These are phyloP conservation scores for Monsonia emarginata DNA, from an alignment of 441 rosid genomes.

Conservation along the genomic window DNA sequence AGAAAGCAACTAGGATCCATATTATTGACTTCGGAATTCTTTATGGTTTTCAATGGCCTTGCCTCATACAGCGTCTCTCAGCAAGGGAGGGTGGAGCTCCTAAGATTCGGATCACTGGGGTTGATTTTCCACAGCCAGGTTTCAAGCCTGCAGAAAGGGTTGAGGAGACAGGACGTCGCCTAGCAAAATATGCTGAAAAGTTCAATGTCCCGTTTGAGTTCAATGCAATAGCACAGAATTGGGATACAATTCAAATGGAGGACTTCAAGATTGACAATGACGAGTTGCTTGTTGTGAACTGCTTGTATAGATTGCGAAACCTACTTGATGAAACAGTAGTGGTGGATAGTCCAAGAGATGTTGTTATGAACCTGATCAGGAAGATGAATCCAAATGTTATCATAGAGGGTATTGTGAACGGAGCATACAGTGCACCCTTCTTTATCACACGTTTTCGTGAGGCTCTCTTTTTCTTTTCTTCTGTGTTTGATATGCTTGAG, in stretches of 20 bases:
- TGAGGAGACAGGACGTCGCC: constrained; percentile 36
- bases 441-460: constrained; percentile 40
- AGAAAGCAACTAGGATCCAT: constrained; percentile 31
- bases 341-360: constrained; percentile 34
- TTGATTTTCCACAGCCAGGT: constrained; percentile 39
- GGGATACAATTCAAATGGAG: constrained; percentile 38
- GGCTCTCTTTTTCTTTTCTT: constrained; percentile 36
- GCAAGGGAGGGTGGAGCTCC: constrained; percentile 31
- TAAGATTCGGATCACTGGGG: constrained; percentile 33
- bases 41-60: constrained; percentile 46
- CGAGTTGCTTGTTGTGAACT: constrained; percentile 34
- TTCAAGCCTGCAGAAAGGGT: constrained; percentile 38
- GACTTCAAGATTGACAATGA: constrained; percentile 30
- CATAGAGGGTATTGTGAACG: constrained; percentile 30
- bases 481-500: constrained; percentile 36
- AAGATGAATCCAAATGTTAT: constrained; percentile 33
- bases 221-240: constrained; percentile 36
- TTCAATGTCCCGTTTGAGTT: constrained; percentile 36
- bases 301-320: constrained; percentile 29
- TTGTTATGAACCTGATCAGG: constrained; percentile 28
- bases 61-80: constrained; percentile 36
- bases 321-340: constrained; percentile 45
- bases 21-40: constrained; percentile 37
- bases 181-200: constrained; percentile 32
- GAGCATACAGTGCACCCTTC: constrained; percentile 35